These are phyloP conservation scores for Lactarius sanguifluus DNA, from an alignment of 768 basidiomycete species.

Conservation along the genomic window DNA sequence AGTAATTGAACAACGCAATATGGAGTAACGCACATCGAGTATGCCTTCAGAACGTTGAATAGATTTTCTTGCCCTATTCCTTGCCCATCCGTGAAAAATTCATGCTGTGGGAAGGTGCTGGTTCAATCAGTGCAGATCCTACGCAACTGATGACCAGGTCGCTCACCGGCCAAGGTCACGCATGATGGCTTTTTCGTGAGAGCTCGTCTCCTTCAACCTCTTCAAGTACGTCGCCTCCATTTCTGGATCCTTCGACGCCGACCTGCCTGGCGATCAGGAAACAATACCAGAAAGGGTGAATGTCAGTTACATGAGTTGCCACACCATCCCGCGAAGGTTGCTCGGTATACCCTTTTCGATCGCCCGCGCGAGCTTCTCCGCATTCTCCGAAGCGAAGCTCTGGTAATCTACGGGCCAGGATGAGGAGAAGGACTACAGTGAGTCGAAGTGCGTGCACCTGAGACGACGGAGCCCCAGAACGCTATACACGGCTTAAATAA, in stretches of 20 bases:
- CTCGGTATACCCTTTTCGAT: conserved; percentile 92
- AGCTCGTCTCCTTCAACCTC: conserved; percentile 77
- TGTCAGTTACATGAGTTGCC: conserved; percentile 80
- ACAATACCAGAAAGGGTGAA: neutral
- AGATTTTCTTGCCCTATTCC: conserved; percentile 97
- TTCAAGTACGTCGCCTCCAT: conserved; percentile 81
- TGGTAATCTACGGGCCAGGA: conserved; percentile 67
- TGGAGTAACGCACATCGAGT: conserved; percentile 66
- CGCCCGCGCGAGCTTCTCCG: conserved; percentile 79
- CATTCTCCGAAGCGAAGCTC: conserved; percentile 72
- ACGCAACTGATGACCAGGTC: neutral
- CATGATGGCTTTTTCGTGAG: conserved; percentile 92
- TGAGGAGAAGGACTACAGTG: conserved; percentile 14
- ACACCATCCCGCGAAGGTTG: conserved; percentile 90
- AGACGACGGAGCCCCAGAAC: conserved; percentile 95
- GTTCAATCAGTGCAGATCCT: conserved; percentile 15
- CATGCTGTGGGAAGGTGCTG: conserved; percentile 95
- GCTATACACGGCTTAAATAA: conserved; percentile 44
- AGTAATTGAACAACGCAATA: conserved; percentile 9
- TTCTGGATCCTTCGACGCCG: conserved; percentile 88
- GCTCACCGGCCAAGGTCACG: conserved; percentile 82
- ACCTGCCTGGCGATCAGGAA: conserved; percentile 47
- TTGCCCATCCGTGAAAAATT: conserved; percentile 91
- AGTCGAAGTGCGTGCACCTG: conserved; percentile 48
- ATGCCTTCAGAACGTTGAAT: conserved; percentile 97